Conservation (phyloP, 768 basidiomycete genomes). For the Serendipita vermifera region DNA sequence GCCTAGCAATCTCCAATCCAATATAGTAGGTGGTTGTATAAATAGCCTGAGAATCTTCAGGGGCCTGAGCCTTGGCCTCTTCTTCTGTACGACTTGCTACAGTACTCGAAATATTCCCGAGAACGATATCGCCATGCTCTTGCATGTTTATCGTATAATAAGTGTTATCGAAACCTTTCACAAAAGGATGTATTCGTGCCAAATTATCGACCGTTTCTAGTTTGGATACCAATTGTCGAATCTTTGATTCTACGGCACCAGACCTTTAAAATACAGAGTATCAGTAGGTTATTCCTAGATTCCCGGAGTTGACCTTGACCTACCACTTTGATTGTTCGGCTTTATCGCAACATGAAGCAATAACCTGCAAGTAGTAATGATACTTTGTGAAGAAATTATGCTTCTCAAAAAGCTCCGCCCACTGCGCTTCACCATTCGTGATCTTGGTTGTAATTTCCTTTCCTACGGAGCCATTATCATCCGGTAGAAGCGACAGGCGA, state of each 20-base stretch:
- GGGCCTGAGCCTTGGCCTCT: constrained; percentile 37
- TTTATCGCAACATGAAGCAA: constrained; percentile 71
- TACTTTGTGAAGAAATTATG: constrained; percentile 98
- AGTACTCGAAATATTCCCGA: constrained; percentile 69
- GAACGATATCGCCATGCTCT: constrained; percentile 77
- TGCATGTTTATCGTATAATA: constrained; percentile 73
- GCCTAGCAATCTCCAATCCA: constrained; percentile 59
- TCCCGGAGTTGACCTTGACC: constrained; percentile 18
- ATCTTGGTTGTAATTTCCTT: constrained; percentile 90
- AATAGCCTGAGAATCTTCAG: constrained; percentile 60
- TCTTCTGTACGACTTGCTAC: constrained; percentile 61
- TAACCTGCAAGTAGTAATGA: constrained; percentile 90
- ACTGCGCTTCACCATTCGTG: constrained; percentile 64
- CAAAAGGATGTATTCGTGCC: constrained; percentile 84
- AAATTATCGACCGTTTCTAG: constrained; percentile 91
- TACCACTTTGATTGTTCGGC: constrained; percentile 93
- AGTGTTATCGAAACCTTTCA: constrained; percentile 84
- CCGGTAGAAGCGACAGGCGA: constrained; percentile 10
- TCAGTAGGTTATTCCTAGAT: background rate
- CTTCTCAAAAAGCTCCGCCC: constrained; percentile 89
- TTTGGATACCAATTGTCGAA: constrained; percentile 95
- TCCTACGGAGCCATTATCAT: constrained; percentile 33
- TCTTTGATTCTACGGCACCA: constrained; percentile 96
- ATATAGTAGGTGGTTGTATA: constrained; percentile 98
- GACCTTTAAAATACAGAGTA: constrained; percentile 34